A percentile compares a stretch with the other conserved stretches of the same genome.
Conservation (phyloP, 2,329 filamentous ascomycete species). For the Chrysoporthe deuterocubensis region DNA sequence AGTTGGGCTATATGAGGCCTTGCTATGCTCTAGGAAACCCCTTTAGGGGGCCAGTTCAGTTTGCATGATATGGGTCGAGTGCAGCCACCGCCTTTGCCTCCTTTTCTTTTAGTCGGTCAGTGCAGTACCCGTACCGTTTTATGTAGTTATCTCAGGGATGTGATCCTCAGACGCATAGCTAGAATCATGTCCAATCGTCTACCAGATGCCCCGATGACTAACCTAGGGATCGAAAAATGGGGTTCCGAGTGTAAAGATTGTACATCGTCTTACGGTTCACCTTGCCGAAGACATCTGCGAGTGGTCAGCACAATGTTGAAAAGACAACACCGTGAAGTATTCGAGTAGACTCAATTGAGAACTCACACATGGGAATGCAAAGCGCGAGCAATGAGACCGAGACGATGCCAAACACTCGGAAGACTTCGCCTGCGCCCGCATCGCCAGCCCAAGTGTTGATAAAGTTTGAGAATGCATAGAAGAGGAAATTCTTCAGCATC, state of each 20-base stretch:
- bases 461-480: constrained; percentile 40
- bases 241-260: constrained; percentile 13
- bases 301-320: background rate
- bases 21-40: background rate
- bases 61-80: background rate
- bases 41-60: background rate
- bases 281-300: constrained; percentile 22
- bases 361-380: constrained; percentile 42
- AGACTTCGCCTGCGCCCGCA: constrained; percentile 35
- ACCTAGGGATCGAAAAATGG: constrained; percentile 12
- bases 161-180: background rate
- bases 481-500: constrained; percentile 42
- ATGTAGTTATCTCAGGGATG: background rate
- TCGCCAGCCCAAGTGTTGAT: constrained; percentile 37
- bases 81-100: background rate
- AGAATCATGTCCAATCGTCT: background rate
- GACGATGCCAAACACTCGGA: constrained; percentile 36
- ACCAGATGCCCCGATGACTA: background rate
- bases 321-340: background rate
- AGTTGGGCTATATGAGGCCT: background rate
- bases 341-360: background rate
- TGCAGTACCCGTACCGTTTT: background rate
- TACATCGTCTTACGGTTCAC: constrained; percentile 22
- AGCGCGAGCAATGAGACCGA: constrained; percentile 36
- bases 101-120: background rate